Percentiles rank a stretch among this genome's conserved stretches.
Conservation (phyloP, 116 monocot genomes). For the Papilionanthe hybrid region DNA sequence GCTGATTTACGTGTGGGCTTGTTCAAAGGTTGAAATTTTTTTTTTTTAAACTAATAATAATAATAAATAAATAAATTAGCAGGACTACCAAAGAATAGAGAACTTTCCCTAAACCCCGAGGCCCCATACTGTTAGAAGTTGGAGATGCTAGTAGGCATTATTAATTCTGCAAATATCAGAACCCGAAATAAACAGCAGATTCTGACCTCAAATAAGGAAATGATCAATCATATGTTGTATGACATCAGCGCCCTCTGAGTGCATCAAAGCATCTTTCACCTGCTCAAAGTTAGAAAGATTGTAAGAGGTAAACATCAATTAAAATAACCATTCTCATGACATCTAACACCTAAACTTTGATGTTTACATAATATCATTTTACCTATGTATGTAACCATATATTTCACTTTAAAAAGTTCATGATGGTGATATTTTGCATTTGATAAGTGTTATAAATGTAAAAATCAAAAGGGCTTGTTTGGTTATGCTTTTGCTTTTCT, state of each 20-base stretch:
- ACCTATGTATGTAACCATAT: no score
- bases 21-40: neutral
- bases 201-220: conserved; percentile 28
- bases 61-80: neutral
- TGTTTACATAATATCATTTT: no score
- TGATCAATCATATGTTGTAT: conserved; percentile 91
- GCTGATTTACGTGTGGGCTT: neutral
- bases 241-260: conserved; percentile 80
- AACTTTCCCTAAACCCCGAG: no score
- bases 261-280: conserved; percentile 40
- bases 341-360: no score
- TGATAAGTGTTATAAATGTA: no score
- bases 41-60: neutral
- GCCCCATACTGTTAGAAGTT: no score
- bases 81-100: no score
- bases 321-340: neutral
- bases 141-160: no score
- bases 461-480: no score
- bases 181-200: neutral
- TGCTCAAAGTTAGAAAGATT: conserved; percentile 8
- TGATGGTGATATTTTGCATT: no score
- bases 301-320: neutral
- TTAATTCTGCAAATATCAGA: neutral
- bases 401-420: no score
- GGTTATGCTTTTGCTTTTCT: no score